Percentiles rank a stretch among this genome's conserved stretches.
Conservation (phyloP, 371 early-diverging fungal species). For the Rhizomucor miehei region DNA sequence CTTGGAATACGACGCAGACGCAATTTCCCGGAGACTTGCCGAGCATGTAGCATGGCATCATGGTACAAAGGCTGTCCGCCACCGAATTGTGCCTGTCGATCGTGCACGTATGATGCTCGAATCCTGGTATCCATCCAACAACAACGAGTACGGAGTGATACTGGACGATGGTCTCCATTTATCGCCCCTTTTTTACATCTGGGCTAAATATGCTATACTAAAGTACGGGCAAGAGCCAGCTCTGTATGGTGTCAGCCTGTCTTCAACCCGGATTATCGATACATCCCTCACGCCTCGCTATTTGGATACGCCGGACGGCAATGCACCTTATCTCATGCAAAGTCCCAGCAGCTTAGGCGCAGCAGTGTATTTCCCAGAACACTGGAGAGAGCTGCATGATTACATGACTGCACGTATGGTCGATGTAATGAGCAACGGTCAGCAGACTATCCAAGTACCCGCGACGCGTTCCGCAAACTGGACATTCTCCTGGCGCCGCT, state of each 20-base stretch:
- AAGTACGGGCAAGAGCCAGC: slow-evolving; percentile 32
- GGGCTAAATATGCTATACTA: slow-evolving; percentile 56
- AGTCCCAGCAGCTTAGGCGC: slow-evolving; percentile 52
- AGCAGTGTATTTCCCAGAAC: slow-evolving; percentile 58
- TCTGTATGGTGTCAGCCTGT: slow-evolving; percentile 61
- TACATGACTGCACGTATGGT: slow-evolving; percentile 53
- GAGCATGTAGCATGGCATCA: slow-evolving; percentile 51
- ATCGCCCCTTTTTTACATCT: slow-evolving; percentile 54
- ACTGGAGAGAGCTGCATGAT: slow-evolving; percentile 68
- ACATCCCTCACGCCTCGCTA: slow-evolving; percentile 20
- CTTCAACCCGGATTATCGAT: slow-evolving; percentile 46
- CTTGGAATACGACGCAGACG: slow-evolving; percentile 53
- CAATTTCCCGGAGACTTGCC: slow-evolving; percentile 43
- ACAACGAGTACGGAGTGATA: slow-evolving; percentile 58
- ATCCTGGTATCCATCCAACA: slow-evolving; percentile 58
- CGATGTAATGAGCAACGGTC: slow-evolving; percentile 35
- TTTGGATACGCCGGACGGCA: slow-evolving; percentile 20
- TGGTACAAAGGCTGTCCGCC: slow-evolving; percentile 49
- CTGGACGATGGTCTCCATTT: slow-evolving; percentile 58
- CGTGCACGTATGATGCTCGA: slow-evolving; percentile 56
- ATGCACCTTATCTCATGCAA: slow-evolving; percentile 52
- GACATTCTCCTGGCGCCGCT: slow-evolving; percentile 61
- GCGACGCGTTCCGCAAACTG: slow-evolving; percentile 52
- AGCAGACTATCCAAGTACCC: slow-evolving; percentile 45
- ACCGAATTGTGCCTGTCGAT: slow-evolving; percentile 54